Base-by-base conservation (phyloP, 768 basidiomycete species). In the Lepiota venenata region DNA sequence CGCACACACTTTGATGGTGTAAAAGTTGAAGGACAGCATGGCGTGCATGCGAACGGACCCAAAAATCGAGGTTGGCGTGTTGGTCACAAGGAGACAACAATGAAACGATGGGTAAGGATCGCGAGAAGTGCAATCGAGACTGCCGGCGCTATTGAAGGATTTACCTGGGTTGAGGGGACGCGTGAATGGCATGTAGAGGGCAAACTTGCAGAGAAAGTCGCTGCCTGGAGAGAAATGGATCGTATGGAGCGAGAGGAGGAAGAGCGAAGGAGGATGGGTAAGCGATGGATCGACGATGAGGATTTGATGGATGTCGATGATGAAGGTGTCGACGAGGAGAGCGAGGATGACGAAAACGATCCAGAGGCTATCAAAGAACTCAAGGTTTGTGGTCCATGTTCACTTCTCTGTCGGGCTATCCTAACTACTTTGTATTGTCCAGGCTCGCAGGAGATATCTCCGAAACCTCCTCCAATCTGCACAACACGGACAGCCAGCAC, bases 361-460 rank as follows among this genome's bases (percentile, higher is more conserved):
- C 76, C 82, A 8, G 82, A 83, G 18, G 85, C 89, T 62, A 81
- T 95, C 36, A 84, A 79, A 62, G 85, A 78, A n/a, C 76, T 95
- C 50, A 93, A 92, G 84, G 91, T 91, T 63, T 48, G 69, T 60
- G 50, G 2, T 5, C 36, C 45, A 40, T 42, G 55, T 46, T 36
- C 39, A 50, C 46, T 32, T 57, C 18, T n/a, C 54, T 48, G 37
- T 6, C 56, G 59, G 45, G 57, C 58, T 39, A 29, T 51, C 35
- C 50, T 57, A 49, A 53, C 51, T 60, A n/a, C n/a, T 58, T 59
- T 38, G 44, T 49, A 53, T 55, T 56, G 47, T 60, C 12, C 65
- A 91, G 87, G 85, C 83, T 47, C 87, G 91, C 20, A 80, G 90
- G 44, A 78, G 83, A 42, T 85, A 93, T 61, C 75, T 96, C 36